Conservation (phyloP, 1,284 basidiomycete genomes). For the Irpex lacteus region DNA sequence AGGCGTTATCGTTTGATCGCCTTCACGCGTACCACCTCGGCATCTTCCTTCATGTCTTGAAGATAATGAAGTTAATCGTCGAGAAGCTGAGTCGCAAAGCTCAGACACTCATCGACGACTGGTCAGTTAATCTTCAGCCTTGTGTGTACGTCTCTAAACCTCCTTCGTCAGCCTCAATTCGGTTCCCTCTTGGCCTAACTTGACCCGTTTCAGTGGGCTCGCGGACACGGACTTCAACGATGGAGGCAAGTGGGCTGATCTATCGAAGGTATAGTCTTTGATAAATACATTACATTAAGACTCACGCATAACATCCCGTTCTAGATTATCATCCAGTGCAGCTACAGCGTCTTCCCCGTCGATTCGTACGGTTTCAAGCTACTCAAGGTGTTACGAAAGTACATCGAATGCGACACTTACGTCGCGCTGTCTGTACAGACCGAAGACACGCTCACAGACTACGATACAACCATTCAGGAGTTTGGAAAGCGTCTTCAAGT, state of each 20-base stretch:
- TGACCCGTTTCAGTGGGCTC: background rate
- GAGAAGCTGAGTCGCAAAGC: background rate
- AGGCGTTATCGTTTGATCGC: conserved; percentile 6
- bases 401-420: conserved; percentile 3
- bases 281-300: background rate
- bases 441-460: background rate
- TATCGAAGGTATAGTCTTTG: background rate
- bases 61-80: background rate
- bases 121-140: background rate
- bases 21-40: conserved; percentile 6
- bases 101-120: background rate
- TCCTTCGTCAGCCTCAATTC: background rate
- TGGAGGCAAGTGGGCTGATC: conserved; percentile 2
- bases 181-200: background rate
- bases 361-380: background rate
- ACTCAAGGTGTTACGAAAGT: conserved; percentile 1
- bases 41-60: background rate
- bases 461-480: background rate
- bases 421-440: background rate
- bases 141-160: background rate
- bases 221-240: background rate
- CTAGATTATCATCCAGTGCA: background rate
- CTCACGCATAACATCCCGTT: background rate
- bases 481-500: conserved; percentile 1
- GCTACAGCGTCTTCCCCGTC: background rate